Percentiles rank a stretch among this genome's conserved stretches.
Evolutionary conservation across 345 rosid species (phyloP).

Genomic region (Arabidopsis thaliana): TAIR10.1 NC_003071.7:15726501-15727000

Average conservation of each 20-base stretch:
- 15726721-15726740: conserved; percentile 43
- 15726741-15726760: conserved; percentile 25
- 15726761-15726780: conserved; percentile 41
- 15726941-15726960: not conserved
- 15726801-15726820: conserved; percentile 51
- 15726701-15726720: conserved; percentile 39
- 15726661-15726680: conserved; percentile 25
- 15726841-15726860: conserved; percentile 76
- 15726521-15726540: not conserved
- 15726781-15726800: conserved; percentile 21
- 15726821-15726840: conserved; percentile 90
- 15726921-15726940: not conserved
- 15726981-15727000: conserved; percentile 74
- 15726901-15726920: not conserved
- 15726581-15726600: conserved; percentile 11
- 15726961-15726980: conserved; percentile 90
- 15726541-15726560: conserved; percentile 5
- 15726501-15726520: not conserved
- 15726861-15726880: conserved; percentile 76
- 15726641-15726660: not conserved
- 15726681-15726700: conserved; percentile 29
- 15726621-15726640: conserved; percentile 10
- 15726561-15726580: conserved; percentile 12
- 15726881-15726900: conserved; percentile 45
- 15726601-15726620: not conserved